phyloP scores from a whole-genome alignment of 1,139 yeast genomes.

The Geotrichum histeridarum region DNA sequence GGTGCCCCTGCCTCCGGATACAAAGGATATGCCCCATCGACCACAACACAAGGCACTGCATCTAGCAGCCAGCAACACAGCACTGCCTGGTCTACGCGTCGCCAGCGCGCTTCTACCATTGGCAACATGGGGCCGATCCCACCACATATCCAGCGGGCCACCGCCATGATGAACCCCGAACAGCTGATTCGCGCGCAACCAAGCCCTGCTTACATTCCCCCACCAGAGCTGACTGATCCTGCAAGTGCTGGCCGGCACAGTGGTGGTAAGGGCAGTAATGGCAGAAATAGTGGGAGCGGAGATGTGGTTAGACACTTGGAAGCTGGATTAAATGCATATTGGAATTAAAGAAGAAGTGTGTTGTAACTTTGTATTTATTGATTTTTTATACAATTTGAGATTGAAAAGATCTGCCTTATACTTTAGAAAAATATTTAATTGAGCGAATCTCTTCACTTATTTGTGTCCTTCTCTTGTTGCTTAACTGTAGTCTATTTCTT shows the following conservation, averaged over 20 bases:
- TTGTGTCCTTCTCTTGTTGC: too few relatives aligned
- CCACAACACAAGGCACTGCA: slow-evolving; percentile 2
- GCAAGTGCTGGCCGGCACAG: slow-evolving; percentile 19
- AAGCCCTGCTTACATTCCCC: slow-evolving; percentile 42
- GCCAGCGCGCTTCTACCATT: slow-evolving; percentile 41
- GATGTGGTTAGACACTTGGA: slow-evolving; percentile 35
- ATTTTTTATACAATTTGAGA: neutral
- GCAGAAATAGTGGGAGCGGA: slow-evolving; percentile 21
- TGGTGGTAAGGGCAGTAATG: slow-evolving; percentile 12
- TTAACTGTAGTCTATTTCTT: neutral
- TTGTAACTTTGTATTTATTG: neutral
- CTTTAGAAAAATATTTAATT: too few relatives aligned
- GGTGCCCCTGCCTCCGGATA: slow-evolving; percentile 1
- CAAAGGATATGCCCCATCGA: neutral
- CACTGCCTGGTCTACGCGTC: slow-evolving; percentile 23
- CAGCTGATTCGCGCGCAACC: slow-evolving; percentile 40
- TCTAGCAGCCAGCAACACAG: neutral
- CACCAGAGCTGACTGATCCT: slow-evolving; percentile 33
- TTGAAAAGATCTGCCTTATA: neutral
- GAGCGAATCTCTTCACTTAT: neutral
- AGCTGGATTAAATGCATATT: slow-evolving; percentile 29
- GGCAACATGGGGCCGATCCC: slow-evolving; percentile 42
- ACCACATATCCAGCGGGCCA: slow-evolving; percentile 41
- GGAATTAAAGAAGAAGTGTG: slow-evolving; percentile 12
- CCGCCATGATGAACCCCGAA: slow-evolving; percentile 40